Conservation (phyloP, 2,329 filamentous ascomycete species). For the Nemania sp. region DNA sequence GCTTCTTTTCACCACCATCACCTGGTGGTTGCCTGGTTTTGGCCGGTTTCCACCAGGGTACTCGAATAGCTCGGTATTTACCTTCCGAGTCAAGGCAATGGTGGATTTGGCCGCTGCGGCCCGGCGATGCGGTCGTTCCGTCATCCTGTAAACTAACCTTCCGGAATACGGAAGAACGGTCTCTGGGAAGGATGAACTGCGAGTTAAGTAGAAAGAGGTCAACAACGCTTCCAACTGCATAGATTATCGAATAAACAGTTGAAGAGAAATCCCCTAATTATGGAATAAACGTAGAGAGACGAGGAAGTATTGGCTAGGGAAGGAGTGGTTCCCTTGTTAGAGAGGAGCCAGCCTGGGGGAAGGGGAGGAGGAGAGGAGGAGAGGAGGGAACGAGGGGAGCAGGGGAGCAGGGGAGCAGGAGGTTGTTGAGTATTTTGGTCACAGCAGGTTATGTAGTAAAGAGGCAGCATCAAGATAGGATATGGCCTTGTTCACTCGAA, state of each 20-base stretch:
- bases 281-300: too few species aligned
- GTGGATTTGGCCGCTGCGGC: background rate
- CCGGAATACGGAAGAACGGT: background rate
- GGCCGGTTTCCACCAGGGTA: background rate
- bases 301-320: background rate
- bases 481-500: too few species aligned
- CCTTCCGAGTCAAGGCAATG: background rate
- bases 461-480: too few species aligned
- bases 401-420: too few species aligned
- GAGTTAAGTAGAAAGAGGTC: background rate
- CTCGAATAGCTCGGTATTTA: constrained; percentile 24
- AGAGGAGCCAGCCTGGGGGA: background rate
- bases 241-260: too few species aligned
- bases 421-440: background rate
- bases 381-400: too few species aligned
- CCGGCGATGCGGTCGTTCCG: background rate
- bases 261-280: too few species aligned
- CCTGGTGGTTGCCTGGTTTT: background rate
- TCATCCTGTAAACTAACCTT: constrained; percentile 7
- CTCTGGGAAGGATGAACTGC: background rate
- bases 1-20: background rate
- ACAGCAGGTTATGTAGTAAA: too few species aligned
- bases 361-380: too few species aligned
- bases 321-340: background rate
- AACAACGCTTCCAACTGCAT: background rate